phyloP scores from a whole-genome alignment of 305 asterid species.

The Fraxinus xanthoxyloides region DNA sequence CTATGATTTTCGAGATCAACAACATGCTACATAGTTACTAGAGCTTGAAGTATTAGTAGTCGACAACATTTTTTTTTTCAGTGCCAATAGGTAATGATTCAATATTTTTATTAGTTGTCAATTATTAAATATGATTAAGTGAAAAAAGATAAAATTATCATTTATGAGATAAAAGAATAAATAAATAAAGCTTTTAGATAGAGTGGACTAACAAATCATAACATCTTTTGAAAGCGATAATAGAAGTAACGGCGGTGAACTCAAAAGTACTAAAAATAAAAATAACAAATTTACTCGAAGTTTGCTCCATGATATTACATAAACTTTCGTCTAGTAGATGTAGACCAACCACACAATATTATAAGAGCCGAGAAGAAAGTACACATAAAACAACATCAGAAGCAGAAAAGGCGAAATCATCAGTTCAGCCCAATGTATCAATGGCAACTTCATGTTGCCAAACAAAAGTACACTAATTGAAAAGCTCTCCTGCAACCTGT shows the following conservation, averaged over 20 bases:
- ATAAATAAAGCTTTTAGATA: background rate
- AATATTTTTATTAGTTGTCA: no score
- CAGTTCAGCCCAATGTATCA: background rate
- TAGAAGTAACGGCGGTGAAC: background rate
- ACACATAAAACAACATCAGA: background rate
- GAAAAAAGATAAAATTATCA: background rate
- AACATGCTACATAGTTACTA: no score
- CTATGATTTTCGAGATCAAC: no score
- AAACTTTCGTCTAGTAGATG: background rate
- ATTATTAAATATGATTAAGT: background rate
- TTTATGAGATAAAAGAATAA: background rate
- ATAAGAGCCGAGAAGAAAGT: background rate
- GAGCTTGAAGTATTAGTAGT: no score
- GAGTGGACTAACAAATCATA: background rate
- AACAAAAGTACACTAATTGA: conserved; percentile 27
- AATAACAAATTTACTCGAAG: background rate
- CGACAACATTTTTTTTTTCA: no score
- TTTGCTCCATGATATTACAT: background rate
- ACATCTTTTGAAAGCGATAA: background rate
- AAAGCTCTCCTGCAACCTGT: conserved; percentile 56
- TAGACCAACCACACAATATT: background rate
- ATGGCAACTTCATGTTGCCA: conserved; percentile 29
- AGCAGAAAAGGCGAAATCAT: background rate
- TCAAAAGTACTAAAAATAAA: background rate
- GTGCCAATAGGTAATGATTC: background rate